phyloP scores from a whole-genome alignment of 164 flowering plant genomes.

The Stephania japonica region DNA sequence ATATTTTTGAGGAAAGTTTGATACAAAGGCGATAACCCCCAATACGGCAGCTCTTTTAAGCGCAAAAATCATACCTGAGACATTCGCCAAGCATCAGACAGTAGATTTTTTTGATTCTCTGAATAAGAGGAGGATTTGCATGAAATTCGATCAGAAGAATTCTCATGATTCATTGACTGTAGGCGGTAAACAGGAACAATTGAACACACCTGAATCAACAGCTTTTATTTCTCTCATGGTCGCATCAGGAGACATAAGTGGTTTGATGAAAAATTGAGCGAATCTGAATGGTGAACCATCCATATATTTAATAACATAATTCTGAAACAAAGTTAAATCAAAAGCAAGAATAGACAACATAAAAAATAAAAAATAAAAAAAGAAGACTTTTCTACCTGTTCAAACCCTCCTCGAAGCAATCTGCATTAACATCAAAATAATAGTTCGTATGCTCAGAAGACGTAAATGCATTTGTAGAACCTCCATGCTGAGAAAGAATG shows the following conservation, averaged over 20 bases:
- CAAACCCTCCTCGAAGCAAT: slow-evolving; percentile 80
- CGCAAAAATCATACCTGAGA: slow-evolving; percentile 51
- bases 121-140: slow-evolving; percentile 12
- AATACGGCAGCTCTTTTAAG: neutral
- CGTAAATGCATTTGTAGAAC: slow-evolving; percentile 82
- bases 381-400: slow-evolving; percentile 51
- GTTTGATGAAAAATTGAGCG: slow-evolving; percentile 88
- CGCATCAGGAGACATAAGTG: slow-evolving; percentile 96
- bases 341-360: neutral
- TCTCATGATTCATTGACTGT: neutral
- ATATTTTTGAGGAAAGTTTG: no score
- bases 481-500: slow-evolving; percentile 66
- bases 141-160: neutral
- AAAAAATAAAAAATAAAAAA: no score
- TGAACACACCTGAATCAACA: slow-evolving; percentile 80
- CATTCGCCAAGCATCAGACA: slow-evolving; percentile 92
- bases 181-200: neutral
- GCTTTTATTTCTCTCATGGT: slow-evolving; percentile 93
- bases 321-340: slow-evolving; percentile 3
- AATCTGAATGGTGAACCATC: slow-evolving; percentile 42
- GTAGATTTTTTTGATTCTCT: slow-evolving; percentile 88
- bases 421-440: slow-evolving; percentile 77
- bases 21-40: no score
- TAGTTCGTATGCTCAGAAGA: slow-evolving; percentile 76
- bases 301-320: slow-evolving; percentile 4